phyloP scores from a whole-genome alignment of 192 early-diverging fungal genomes.

The Gorgonomyces haynaldii region DNA sequence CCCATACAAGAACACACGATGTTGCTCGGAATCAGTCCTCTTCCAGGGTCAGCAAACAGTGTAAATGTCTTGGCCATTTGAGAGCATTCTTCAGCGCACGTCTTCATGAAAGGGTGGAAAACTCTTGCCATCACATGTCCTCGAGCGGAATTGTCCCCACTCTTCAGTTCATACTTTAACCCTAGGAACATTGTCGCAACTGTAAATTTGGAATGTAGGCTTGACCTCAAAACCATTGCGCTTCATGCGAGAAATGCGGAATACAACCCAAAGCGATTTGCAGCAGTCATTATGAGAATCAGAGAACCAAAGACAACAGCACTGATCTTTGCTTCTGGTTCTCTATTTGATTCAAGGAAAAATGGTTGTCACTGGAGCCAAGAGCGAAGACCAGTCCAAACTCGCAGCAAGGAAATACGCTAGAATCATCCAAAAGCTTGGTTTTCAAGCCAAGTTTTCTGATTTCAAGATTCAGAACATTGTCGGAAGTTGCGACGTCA shows the following conservation, averaged over 20 bases:
- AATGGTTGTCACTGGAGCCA: slow-evolving; percentile 98
- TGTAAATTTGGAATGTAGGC: slow-evolving; percentile 91
- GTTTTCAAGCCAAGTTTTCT: slow-evolving; percentile 93
- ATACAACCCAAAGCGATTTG: slow-evolving; percentile 99
- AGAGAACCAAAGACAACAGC: slow-evolving; percentile 99
- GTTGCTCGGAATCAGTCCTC: slow-evolving; percentile 16
- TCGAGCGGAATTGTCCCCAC: slow-evolving; percentile 8
- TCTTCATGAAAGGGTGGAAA: too few relatives aligned
- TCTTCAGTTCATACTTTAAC: slow-evolving; percentile 1
- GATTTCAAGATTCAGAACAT: slow-evolving; percentile 99
- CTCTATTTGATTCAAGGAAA: too few relatives aligned
- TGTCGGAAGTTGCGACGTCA: slow-evolving; percentile 97
- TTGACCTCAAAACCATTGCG: slow-evolving; percentile 98
- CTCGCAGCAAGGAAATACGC: slow-evolving; percentile 97
- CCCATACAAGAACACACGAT: slow-evolving; percentile 32
- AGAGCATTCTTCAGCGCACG: slow-evolving; percentile 43
- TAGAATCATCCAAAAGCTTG: slow-evolving; percentile 96
- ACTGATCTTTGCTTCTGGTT: slow-evolving; percentile 96
- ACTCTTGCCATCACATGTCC: too few relatives aligned
- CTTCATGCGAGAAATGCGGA: slow-evolving; percentile 99
- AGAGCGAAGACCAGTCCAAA: slow-evolving; percentile 95
- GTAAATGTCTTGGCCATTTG: slow-evolving; percentile 30
- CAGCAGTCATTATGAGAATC: slow-evolving; percentile 99
- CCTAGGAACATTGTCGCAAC: slow-evolving; percentile 88
- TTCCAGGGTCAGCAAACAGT: slow-evolving; percentile 26